Evolutionary conservation across 352 stramenopile genomes (phyloP).

Genomic region (Phytopythium mirpurense): DNA sequence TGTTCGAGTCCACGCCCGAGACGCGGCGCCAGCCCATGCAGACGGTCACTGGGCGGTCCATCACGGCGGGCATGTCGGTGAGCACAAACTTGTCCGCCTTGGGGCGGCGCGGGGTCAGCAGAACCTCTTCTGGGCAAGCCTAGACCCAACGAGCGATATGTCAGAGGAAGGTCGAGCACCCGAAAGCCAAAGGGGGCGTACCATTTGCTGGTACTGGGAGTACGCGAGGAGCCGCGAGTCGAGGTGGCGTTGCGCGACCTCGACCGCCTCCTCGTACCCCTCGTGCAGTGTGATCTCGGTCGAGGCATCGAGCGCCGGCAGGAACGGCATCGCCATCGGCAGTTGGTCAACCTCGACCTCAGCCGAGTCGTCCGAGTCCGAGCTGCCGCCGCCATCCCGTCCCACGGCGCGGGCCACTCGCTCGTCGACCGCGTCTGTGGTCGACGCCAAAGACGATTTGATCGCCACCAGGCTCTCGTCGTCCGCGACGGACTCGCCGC

Average conservation of each 20-base stretch:
- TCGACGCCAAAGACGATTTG: slow-evolving; percentile 22
- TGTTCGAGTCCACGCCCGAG: slow-evolving; percentile 65
- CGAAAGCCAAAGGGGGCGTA: slow-evolving; percentile 21
- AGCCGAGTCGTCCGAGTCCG: slow-evolving; percentile 29
- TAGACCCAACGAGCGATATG: slow-evolving; percentile 11
- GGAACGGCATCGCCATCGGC: slow-evolving; percentile 50
- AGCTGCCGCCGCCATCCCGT: slow-evolving; percentile 1
- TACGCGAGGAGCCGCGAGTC: slow-evolving; percentile 78
- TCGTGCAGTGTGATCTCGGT: slow-evolving; percentile 83
- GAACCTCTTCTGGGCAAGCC: slow-evolving; percentile 46
- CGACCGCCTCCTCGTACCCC: slow-evolving; percentile 73
- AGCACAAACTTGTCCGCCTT: slow-evolving; percentile 46
- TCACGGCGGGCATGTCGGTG: slow-evolving; percentile 51
- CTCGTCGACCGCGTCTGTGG: slow-evolving; percentile 6
- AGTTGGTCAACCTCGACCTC: slow-evolving; percentile 45
- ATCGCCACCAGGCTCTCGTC: slow-evolving; percentile 20
- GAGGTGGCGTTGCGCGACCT: slow-evolving; percentile 62
- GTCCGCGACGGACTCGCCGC: slow-evolving; percentile 21
- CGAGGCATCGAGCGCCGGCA: slow-evolving; percentile 75
- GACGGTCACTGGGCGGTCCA: slow-evolving; percentile 71
- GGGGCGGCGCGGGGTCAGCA: slow-evolving; percentile 57
- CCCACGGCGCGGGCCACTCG: slow-evolving; percentile 1
- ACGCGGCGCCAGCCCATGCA: slow-evolving; percentile 86
- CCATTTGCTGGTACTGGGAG: slow-evolving; percentile 82
- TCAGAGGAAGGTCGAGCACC: not conserved